Base-by-base conservation (phyloP, 352 stramenopile genomes). In the Phytophthora hibernalis region DNA sequence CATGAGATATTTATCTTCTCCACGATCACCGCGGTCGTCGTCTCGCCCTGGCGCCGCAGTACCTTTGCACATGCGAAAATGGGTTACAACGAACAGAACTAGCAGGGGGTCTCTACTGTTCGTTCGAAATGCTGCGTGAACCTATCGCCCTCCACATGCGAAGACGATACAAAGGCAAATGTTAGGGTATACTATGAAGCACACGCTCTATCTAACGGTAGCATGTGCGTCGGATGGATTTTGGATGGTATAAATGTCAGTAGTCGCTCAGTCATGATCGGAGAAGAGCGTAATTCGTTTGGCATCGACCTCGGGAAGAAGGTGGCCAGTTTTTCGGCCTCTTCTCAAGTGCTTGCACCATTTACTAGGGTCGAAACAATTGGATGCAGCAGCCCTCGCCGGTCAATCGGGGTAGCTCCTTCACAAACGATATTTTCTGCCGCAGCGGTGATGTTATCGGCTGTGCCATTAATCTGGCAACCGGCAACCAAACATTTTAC, bases 381-480 rank as follows among this genome's bases (percentile, higher is more conserved):
- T 28, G 68, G 54, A 3, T 61, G 61, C 20, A 72, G 55, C 37
- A 92, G 80, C 56, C 76, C 80, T 47, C 75, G 78, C 4, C 40
- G 53, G 48, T 63, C 33, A 52, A 33, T 26, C 50, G 72, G 68
- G 64, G 43, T 8, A 74, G 33, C 45, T 76, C 69, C 1, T 74
- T 75, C n/a, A 68, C 65, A 12, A 77, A 71, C 9, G 79, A 91
- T 47, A 61, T 90, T 58, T 84, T 83, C 49, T 68, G 54, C 60
- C 73, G 76, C 9, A 61, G 76, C 28, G 77, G 82, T 0, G 82
- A 93, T 43, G 72, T 90, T 5, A 66, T 93, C 35, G 82, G 85
- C 1, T 93, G 85, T 16, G 68, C 79, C 5, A 61, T 82, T 21
- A 64, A 60, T 20, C 44, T 70, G 18, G 44, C 57, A 11, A 76